phyloP scores from a whole-genome alignment of 2,329 filamentous ascomycete species.

The Fusarium xylarioides region DNA sequence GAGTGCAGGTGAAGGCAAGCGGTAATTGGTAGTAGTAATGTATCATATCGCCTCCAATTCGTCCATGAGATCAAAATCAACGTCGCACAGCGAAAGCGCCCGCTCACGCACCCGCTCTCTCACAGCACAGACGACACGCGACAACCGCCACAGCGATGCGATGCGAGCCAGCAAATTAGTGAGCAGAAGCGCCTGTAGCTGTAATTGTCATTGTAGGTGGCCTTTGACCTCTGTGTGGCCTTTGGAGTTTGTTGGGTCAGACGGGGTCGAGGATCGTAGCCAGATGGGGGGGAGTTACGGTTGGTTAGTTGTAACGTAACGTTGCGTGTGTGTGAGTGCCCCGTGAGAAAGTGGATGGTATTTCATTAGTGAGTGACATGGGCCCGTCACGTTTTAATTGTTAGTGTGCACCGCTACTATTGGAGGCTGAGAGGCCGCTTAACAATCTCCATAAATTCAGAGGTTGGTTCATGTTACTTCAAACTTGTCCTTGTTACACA shows the following conservation, averaged over 20 bases:
- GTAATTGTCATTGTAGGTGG: background rate
- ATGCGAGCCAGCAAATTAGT: conserved; percentile 13
- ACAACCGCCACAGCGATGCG: conserved; percentile 33
- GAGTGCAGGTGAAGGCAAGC: background rate
- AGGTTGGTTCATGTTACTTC: conserved; percentile 34
- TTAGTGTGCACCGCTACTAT: conserved; percentile 24
- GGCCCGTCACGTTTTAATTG: conserved; percentile 8
- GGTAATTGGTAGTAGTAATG: conserved; percentile 11
- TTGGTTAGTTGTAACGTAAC: conserved; percentile 23
- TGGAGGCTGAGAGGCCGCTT: background rate
- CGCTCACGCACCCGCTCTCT: background rate
- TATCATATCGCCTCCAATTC: conserved; percentile 16
- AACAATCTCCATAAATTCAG: conserved; percentile 21
- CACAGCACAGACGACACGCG: conserved; percentile 19
- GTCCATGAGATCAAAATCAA: conserved; percentile 27
- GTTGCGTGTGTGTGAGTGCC: conserved; percentile 36
- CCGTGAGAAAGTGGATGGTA: conserved; percentile 31
- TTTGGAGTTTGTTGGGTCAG: conserved; percentile 22
- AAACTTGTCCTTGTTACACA: conserved; percentile 17
- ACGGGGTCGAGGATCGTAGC: conserved; percentile 1
- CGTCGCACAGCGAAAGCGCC: conserved; percentile 35
- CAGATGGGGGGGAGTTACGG: background rate
- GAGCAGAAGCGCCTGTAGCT: conserved; percentile 5
- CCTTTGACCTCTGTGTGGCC: background rate
- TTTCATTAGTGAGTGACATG: background rate